Evolutionary conservation across 2,329 filamentous ascomycete species (phyloP).

Genomic region (Fusarium graminum): DNA sequence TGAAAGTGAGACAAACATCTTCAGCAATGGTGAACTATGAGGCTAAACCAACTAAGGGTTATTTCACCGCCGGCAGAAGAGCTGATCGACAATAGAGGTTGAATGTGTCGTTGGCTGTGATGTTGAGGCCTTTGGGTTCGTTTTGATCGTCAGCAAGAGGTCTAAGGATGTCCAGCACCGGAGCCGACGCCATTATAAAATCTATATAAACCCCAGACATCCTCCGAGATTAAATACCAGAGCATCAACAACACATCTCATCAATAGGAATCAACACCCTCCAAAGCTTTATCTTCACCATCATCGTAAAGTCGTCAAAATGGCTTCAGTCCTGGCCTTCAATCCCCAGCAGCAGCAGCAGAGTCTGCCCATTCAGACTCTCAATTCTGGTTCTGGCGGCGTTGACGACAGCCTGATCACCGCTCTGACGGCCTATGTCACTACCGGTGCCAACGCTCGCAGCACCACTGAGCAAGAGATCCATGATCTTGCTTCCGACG

Average conservation of each 20-base stretch:
- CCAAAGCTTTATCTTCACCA: background rate
- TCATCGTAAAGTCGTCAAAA: background rate
- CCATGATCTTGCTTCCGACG: background rate
- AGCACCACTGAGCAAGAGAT: constrained; percentile 9
- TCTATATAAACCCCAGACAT: constrained; percentile 2
- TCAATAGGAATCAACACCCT: background rate
- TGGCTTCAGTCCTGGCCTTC: background rate
- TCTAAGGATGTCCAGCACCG: too few relatives aligned
- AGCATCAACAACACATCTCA: background rate
- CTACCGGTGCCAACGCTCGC: background rate
- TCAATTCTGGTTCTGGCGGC: background rate
- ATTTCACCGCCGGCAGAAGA: background rate
- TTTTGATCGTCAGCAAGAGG: too few relatives aligned
- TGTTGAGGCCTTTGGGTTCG: too few relatives aligned
- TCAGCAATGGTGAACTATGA: background rate
- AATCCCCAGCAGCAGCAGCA: constrained; percentile 11
- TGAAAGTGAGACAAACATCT: constrained; percentile 8
- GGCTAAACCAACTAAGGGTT: background rate
- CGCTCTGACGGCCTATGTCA: constrained; percentile 3
- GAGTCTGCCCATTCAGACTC: background rate
- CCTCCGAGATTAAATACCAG: background rate
- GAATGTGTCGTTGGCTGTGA: too few relatives aligned
- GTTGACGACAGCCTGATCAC: background rate
- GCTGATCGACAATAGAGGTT: too few relatives aligned
- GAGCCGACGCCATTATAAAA: too few relatives aligned